A percentile compares a stretch with the other conserved stretches of the same genome.
phyloP scores from a whole-genome alignment of 352 stramenopile genomes.

The Hyphochytrium catenoides region DNA sequence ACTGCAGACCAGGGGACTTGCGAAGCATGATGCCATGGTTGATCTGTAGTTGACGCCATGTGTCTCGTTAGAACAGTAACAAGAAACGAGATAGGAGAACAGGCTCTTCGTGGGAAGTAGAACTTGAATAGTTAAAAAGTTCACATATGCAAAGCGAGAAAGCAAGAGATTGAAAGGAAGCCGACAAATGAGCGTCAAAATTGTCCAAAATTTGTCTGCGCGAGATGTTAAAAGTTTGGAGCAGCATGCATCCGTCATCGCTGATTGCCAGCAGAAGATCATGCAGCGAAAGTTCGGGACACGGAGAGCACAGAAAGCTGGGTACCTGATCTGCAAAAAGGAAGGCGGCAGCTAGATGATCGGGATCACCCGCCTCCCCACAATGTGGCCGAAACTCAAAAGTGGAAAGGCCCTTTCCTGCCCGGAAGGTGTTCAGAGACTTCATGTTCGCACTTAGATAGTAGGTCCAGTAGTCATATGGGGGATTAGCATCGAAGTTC shows the following conservation, averaged over 20 bases:
- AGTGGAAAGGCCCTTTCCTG: conserved; percentile 54
- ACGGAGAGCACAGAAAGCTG: too few species aligned
- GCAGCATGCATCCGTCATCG: too few species aligned
- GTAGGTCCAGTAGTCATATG: conserved; percentile 88
- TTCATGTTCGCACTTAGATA: conserved; percentile 93
- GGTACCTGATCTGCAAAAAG: conserved; percentile 47
- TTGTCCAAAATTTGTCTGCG: too few species aligned
- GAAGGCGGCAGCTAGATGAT: conserved; percentile 78
- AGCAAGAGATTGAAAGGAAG: conserved; percentile 6
- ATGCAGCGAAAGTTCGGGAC: too few species aligned
- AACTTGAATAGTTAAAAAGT: too few species aligned
- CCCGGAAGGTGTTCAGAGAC: conserved; percentile 78
- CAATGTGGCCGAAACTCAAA: conserved; percentile 95
- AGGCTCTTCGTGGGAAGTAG: too few species aligned
- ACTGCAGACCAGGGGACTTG: conserved; percentile 87
- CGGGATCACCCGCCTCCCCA: conserved; percentile 88
- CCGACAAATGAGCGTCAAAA: neutral
- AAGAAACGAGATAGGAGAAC: too few species aligned
- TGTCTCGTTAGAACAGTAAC: too few species aligned
- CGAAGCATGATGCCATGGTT: conserved; percentile 97
- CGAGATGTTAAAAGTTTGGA: too few species aligned
- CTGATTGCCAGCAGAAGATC: too few species aligned
- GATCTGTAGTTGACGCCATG: conserved; percentile 50
- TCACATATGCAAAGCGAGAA: too few species aligned
- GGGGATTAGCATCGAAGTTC: conserved; percentile 65